Percentiles rank a stretch among this genome's conserved stretches.
These are phyloP conservation scores for Gentiana straminea DNA, from an alignment of 257 asterid species.

Conservation along the genomic window DNA sequence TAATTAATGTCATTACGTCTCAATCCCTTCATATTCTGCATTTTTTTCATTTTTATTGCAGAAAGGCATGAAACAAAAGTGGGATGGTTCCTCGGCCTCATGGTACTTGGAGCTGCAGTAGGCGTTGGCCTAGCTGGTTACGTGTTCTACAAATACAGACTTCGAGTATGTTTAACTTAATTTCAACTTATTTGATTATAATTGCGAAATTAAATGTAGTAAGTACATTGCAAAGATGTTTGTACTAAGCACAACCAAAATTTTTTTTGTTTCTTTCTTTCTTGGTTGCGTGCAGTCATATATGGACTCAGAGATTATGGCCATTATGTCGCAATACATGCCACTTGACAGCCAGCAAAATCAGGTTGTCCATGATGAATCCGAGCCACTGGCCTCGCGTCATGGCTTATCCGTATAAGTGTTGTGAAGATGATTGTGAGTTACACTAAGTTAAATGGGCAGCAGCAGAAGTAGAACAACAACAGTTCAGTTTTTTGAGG, in stretches of 20 bases:
- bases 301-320: constrained; percentile 98
- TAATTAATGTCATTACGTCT: too few species aligned
- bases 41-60: constrained; percentile 16
- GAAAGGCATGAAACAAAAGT: constrained; percentile 54
- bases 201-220: neutral
- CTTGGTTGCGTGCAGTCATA: constrained; percentile 47
- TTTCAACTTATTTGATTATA: too few species aligned
- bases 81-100: constrained; percentile 37
- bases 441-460: neutral
- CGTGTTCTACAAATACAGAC: constrained; percentile 84
- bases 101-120: constrained; percentile 44
- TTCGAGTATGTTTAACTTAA: constrained; percentile 39
- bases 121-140: constrained; percentile 57
- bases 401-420: constrained; percentile 37
- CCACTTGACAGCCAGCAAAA: constrained; percentile 70
- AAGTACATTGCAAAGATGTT: neutral
- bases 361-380: constrained; percentile 55
- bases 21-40: too few species aligned
- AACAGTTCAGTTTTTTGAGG: neutral
- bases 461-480: neutral
- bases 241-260: neutral
- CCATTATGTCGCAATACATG: constrained; percentile 96
- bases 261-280: neutral
- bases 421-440: neutral
- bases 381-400: constrained; percentile 30